Base-by-base conservation (phyloP, 2,329 filamentous ascomycete genomes). In the Penicillium sp. region DNA sequence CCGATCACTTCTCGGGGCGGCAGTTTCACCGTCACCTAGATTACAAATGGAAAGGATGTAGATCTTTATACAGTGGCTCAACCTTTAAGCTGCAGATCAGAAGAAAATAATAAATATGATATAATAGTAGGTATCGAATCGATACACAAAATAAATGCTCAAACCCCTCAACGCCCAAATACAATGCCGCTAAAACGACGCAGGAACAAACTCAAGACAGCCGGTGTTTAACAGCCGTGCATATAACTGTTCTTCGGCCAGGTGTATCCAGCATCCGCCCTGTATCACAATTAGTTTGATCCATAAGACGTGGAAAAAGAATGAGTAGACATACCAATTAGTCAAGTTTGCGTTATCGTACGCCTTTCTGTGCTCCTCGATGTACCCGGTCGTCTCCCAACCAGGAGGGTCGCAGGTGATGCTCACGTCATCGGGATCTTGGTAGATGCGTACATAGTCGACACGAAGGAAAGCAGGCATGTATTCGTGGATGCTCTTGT, bases 401-500 rank as follows among this genome's bases (percentile, higher is more conserved):
- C 81, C 85, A 0, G 76, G 74, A 2, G 86, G 86, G 70, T 89
- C 86, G 67, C 86, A 89, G 14, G 85, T 87, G 44, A 87, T 63
- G 35, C 77, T 77, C 61, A 79, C 75, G 11, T 77, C 74, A 46
- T 81, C 78, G 13, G 79, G 77, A 55, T 85, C 81, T 67, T 88
- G 85, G 63, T 88, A 89, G 45, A 89, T 86, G 13, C 86, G 81
- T 48, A 89, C 77, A 65, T 88, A 88, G 68, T 89, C 86, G 51
- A 89, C 75, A 2, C 84, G 77, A 79, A 88, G 86, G 2, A 76
- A 82, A 2, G 83, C 85, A 2, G 86, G 86, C 62, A 87, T 75
- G 39, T 81, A 70, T 14, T 76, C 62, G 4, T 67, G 72, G 22
- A 89, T 81, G 1, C 77, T 78, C 51, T 83, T 69, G 62, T 88